Evolutionary conservation across 129 eudicot species (phyloP).

Genomic region (Apium graveolens): DNA sequence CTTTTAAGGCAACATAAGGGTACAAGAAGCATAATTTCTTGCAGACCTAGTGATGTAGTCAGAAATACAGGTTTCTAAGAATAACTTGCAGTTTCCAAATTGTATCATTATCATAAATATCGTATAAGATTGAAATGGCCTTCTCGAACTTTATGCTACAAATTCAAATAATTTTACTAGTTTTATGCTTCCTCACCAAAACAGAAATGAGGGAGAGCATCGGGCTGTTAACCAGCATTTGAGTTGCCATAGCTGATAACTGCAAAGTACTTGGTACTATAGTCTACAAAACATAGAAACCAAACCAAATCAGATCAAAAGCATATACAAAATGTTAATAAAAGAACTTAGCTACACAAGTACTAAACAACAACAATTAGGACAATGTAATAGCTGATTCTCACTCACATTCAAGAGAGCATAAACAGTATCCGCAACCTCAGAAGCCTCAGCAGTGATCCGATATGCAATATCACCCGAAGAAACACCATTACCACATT

Average conservation of each 20-base stretch:
- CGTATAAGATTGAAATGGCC: neutral
- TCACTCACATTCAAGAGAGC: constrained; percentile 57
- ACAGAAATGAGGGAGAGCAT: constrained; percentile 60
- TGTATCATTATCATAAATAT: neutral
- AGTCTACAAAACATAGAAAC: constrained; percentile 37
- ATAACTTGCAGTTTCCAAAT: neutral
- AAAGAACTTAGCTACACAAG: neutral
- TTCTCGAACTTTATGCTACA: neutral
- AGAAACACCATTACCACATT: constrained; percentile 46
- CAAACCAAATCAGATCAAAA: constrained; percentile 4
- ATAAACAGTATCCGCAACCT: constrained; percentile 66
- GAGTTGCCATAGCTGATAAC: constrained; percentile 76
- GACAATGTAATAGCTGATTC: neutral
- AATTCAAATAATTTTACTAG: neutral
- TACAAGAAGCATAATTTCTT: neutral
- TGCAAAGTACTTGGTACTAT: constrained; percentile 73
- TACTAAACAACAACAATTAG: neutral
- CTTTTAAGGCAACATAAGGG: neutral
- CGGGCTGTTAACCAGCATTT: constrained; percentile 84
- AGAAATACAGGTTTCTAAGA: neutral
- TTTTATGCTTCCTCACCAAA: constrained; percentile 41
- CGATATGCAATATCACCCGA: constrained; percentile 78
- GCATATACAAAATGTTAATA: neutral
- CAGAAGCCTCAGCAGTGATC: constrained; percentile 86
- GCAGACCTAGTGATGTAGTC: neutral